Evolutionary conservation across 352 stramenopile genomes (phyloP).

Genomic region (Globisporangium nodosum): DNA sequence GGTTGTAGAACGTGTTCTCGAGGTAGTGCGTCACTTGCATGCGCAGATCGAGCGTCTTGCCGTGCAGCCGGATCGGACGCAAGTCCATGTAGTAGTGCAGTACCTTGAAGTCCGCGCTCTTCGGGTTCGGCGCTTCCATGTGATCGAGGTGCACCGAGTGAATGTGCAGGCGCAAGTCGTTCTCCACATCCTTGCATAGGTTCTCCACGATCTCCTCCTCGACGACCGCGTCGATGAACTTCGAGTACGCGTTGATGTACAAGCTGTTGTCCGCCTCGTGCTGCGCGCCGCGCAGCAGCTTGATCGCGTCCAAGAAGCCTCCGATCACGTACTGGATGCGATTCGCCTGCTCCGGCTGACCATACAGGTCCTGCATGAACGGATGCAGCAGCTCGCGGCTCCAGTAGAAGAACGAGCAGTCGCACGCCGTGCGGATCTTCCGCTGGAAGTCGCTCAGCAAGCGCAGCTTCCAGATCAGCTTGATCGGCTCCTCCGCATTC

Average conservation of each 20-base stretch:
- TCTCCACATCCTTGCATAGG: conserved; percentile 92
- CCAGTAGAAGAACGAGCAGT: conserved; percentile 94
- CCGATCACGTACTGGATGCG: conserved; percentile 81
- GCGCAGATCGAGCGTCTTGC: conserved; percentile 81
- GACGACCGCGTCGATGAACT: conserved; percentile 81
- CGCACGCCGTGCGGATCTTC: conserved; percentile 77
- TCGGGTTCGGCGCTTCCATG: conserved; percentile 82
- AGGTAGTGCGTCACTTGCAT: conserved; percentile 89
- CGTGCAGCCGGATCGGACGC: conserved; percentile 85
- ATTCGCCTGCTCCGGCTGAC: conserved; percentile 70
- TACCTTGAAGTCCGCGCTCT: conserved; percentile 78
- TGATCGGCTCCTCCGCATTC: conserved; percentile 63
- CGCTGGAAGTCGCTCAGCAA: conserved; percentile 88
- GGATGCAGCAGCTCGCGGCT: conserved; percentile 84
- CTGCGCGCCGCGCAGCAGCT: conserved; percentile 64
- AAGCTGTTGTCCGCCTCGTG: conserved; percentile 65
- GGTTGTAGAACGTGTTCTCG: conserved; percentile 94
- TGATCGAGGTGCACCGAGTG: conserved; percentile 86
- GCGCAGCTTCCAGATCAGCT: conserved; percentile 81
- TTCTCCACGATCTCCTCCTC: conserved; percentile 87
- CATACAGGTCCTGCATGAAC: conserved; percentile 84
- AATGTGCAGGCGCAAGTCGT: conserved; percentile 88
- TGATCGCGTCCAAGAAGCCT: conserved; percentile 75
- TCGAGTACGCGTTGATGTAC: conserved; percentile 66
- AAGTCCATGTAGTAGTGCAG: conserved; percentile 84